Percentiles rank a stretch among this genome's conserved stretches.
Evolutionary conservation across 1,139 yeast species (phyloP).

Genomic region (Candida sp.): DNA sequence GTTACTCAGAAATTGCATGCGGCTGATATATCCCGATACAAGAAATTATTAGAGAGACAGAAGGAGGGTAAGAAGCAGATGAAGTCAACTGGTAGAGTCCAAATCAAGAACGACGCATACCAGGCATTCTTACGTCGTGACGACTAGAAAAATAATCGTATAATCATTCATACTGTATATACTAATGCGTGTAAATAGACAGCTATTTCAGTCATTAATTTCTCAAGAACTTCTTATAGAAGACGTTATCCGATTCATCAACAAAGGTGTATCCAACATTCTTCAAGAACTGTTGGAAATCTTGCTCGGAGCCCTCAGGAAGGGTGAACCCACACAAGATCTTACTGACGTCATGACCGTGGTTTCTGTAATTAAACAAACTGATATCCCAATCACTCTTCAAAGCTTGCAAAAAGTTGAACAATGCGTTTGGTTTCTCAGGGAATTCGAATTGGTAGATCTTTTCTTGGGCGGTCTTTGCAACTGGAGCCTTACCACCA

Average conservation of each 20-base stretch:
- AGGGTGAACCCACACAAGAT: slow-evolving; percentile 89
- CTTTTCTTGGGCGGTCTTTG: slow-evolving; percentile 59
- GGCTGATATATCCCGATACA: slow-evolving; percentile 88
- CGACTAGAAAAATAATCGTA: slow-evolving; percentile 15
- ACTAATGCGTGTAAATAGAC: not conserved
- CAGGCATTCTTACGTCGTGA: slow-evolving; percentile 62
- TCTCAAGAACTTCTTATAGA: slow-evolving; percentile 74
- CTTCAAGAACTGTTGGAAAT: slow-evolving; percentile 69
- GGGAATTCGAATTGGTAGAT: slow-evolving; percentile 92
- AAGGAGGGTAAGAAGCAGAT: slow-evolving; percentile 92
- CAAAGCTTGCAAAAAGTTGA: slow-evolving; percentile 73
- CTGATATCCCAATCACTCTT: slow-evolving; percentile 90
- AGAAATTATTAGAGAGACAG: slow-evolving; percentile 86
- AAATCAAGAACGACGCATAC: slow-evolving; percentile 83
- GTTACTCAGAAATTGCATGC: slow-evolving; percentile 94
- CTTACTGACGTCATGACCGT: slow-evolving; percentile 94
- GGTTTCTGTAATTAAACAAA: slow-evolving; percentile 94
- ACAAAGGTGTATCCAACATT: slow-evolving; percentile 75
- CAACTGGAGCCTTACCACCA: slow-evolving; percentile 68
- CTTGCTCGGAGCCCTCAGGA: slow-evolving; percentile 69
- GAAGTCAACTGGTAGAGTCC: slow-evolving; percentile 80
- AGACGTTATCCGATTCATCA: slow-evolving; percentile 86
- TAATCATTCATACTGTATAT: no score
- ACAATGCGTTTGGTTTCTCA: slow-evolving; percentile 94
- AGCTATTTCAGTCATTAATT: slow-evolving; percentile 9